Percentiles rank a stretch among this genome's conserved stretches.
These are phyloP conservation scores for Pseudopediastrum boryanum DNA, from an alignment of 139 green algal genomes.

Conservation along the genomic window DNA sequence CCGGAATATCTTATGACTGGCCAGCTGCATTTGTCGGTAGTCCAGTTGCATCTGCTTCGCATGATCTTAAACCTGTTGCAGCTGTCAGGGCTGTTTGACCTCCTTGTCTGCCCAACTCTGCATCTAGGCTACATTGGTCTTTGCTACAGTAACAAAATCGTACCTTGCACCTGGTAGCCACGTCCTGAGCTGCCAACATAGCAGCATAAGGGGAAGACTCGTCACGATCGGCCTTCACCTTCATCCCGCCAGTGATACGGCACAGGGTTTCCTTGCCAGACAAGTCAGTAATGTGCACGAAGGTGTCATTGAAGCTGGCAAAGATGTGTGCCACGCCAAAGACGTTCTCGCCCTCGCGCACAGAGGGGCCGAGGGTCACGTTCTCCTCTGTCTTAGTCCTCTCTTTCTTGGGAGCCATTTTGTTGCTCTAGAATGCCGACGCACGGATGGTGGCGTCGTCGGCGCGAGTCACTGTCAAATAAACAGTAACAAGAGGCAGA, in stretches of 20 bases:
- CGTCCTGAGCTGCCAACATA: constrained; percentile 99
- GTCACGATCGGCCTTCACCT: constrained; percentile 99
- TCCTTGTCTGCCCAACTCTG: too few relatives aligned
- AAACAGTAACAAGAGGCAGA: too few relatives aligned
- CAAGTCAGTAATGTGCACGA: constrained; percentile 99
- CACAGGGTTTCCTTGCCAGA: constrained; percentile 98
- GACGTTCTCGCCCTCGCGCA: constrained; percentile 95
- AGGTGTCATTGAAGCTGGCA: constrained; percentile 99
- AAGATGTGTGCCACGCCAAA: constrained; percentile 99
- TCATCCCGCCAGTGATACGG: constrained; percentile 99
- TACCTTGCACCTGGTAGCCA: constrained; percentile 96
- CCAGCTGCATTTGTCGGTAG: too few relatives aligned
- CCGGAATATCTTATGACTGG: too few relatives aligned
- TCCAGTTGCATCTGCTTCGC: too few relatives aligned
- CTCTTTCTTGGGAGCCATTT: constrained; percentile 39
- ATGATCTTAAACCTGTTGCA: too few relatives aligned
- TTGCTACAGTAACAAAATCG: not conserved
- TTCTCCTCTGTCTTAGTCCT: constrained; percentile 41
- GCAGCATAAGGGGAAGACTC: constrained; percentile 99
- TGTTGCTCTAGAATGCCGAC: constrained; percentile 16
- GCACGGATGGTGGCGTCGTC: constrained; percentile 44
- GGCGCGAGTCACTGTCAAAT: too few relatives aligned
- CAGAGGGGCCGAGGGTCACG: constrained; percentile 74
- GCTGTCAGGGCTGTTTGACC: too few relatives aligned
- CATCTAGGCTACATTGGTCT: too few relatives aligned